Evolutionary conservation across 495 filamentous ascomycete species (phyloP).

Genomic region (Neurospora discreta): DNA sequence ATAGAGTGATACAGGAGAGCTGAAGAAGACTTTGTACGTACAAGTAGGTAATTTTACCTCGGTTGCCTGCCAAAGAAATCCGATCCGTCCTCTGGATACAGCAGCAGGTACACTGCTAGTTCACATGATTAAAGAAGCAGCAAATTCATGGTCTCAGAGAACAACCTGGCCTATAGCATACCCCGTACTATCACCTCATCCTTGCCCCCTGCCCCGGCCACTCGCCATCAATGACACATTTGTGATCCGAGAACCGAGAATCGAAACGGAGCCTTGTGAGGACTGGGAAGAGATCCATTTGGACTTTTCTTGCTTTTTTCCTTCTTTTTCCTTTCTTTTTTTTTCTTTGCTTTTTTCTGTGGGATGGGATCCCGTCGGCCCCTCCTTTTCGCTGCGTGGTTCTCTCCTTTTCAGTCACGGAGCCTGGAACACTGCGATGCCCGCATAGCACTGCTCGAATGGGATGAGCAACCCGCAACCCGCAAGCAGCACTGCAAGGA

Average conservation of each 20-base stretch:
- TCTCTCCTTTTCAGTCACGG: background rate
- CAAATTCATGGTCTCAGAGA: background rate
- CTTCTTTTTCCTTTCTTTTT: background rate
- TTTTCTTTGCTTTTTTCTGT: background rate
- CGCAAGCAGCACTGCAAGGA: background rate
- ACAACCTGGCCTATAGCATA: background rate
- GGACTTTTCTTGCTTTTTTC: background rate
- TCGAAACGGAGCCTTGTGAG: background rate
- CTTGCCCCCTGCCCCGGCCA: background rate
- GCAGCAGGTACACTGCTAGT: no score
- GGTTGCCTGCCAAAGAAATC: background rate
- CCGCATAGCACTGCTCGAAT: background rate
- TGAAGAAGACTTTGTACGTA: background rate
- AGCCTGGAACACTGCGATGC: background rate
- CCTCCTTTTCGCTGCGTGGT: background rate
- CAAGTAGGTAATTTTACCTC: no score
- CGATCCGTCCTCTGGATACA: background rate
- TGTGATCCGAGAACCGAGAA: background rate
- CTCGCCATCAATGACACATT: background rate
- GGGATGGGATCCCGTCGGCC: background rate
- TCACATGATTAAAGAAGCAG: no score
- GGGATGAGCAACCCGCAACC: background rate
- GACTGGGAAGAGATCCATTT: background rate
- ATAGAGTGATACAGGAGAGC: background rate
- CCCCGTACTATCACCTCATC: background rate